These are phyloP conservation scores for Primulina huaijiensis DNA, from an alignment of 257 asterid genomes.

Conservation along the genomic window DNA sequence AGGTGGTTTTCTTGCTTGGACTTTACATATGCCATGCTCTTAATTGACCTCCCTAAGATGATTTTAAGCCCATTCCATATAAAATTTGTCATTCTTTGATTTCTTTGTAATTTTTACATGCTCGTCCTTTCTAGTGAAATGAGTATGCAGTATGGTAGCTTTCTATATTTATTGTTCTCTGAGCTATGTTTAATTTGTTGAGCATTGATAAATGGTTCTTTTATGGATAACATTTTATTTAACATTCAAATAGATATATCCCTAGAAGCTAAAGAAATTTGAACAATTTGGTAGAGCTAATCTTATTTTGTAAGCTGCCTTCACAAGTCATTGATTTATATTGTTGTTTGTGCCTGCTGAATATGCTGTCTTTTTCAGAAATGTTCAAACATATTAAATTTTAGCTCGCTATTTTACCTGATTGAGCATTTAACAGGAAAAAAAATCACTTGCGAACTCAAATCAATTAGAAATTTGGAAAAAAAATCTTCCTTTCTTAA, in stretches of 20 bases:
- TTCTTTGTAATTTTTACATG: background rate
- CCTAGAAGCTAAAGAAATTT: background rate
- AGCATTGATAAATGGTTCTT: background rate
- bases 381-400: background rate
- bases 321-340: slow-evolving; percentile 1
- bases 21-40: slow-evolving; percentile 20
- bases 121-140: background rate
- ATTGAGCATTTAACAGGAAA: background rate
- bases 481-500: background rate
- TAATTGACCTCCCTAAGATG: slow-evolving; percentile 9
- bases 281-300: background rate
- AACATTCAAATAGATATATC: background rate
- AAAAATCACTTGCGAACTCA: too few relatives aligned
- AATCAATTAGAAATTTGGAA: background rate
- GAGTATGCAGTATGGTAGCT: slow-evolving; percentile 3
- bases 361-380: background rate
- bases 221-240: background rate
- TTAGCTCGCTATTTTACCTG: background rate
- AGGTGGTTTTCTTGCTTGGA: slow-evolving; percentile 43
- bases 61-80: background rate
- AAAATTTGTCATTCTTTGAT: background rate
- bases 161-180: background rate
- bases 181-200: background rate
- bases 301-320: background rate
- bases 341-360: slow-evolving; percentile 1